Evolutionary conservation across 2,329 filamentous ascomycete genomes (phyloP), one percentile per base, ranked within the genome.

Genomic region (Fusarium denticulatum): DNA sequence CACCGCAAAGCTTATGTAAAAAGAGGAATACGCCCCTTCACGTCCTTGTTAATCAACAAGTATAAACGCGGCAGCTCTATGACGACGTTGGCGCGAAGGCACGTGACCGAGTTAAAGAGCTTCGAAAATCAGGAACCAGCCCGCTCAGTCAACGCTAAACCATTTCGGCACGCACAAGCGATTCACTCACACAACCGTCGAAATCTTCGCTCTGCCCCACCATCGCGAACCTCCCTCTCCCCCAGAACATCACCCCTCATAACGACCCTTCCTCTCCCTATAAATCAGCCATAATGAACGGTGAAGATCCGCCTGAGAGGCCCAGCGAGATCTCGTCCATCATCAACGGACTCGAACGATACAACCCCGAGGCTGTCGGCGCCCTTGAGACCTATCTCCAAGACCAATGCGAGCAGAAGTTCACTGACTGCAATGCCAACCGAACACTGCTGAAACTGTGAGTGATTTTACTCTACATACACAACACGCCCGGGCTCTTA

Each of bases 341-440:
- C 81, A 94, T 99, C 82, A 97, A 96, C 86, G 96, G 96, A 78
- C 94, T 99, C 74, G 96, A 99, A 85, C 91, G 96, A 81, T 99
- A 99, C 88, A 99, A 99, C 85, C 96, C 96, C 46, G 96, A 99
- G 87, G 97, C 96, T 58, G 97, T 97, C 56, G 90, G 90, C 72
- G 89, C 94, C 76, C 96, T 99, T 84, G 96, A 99, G 88, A 93
- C 94, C 83, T 99, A 99, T 85, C 92, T 99, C 73, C 89, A 90
- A 81, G 92, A 95, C 84, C 96, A 99, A 86, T 99, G 96, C 88
- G 96, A 98, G 85, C 92, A 93, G 84, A 93, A 95, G 86, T 95
- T 93, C 78, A 95, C 94, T 85, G 96, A 99, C 85, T 94, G 93
- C 88, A 98, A 98, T 85, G 95, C 96, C 79, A 99, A 98, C 86